Percentiles rank a stretch among this genome's conserved stretches.
Conservation (phyloP, 371 early-diverging fungal species). For the Catenaria anguillulae region DNA sequence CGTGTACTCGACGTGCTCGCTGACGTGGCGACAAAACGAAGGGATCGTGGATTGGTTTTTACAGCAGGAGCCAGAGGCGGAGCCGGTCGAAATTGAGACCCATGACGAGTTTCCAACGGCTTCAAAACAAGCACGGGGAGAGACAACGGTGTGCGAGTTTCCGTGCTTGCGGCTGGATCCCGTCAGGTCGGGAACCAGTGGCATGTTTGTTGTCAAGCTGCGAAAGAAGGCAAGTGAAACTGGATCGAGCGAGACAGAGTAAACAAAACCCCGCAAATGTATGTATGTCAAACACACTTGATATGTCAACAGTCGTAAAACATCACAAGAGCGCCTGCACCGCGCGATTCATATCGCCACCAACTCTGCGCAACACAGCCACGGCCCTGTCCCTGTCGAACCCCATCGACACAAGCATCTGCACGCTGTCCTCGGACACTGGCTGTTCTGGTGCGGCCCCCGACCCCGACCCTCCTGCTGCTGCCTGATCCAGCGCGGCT, state of each 20-base stretch:
- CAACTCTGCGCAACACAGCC: not conserved
- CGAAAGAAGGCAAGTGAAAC: constrained; percentile 86
- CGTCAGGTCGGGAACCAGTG: constrained; percentile 94
- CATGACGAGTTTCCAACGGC: not conserved
- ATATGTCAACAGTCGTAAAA: too few species aligned
- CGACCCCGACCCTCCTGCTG: not conserved
- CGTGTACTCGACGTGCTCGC: constrained; percentile 58
- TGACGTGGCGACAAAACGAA: constrained; percentile 53
- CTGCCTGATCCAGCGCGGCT: not conserved
- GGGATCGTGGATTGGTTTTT: constrained; percentile 37
- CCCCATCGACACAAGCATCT: not conserved
- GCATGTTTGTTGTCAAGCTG: constrained; percentile 93
- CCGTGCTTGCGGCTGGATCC: constrained; percentile 90
- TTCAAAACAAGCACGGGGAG: too few species aligned
- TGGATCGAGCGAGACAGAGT: too few species aligned
- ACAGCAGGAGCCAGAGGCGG: constrained; percentile 7
- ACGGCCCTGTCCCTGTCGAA: not conserved
- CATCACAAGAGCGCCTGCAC: not conserved
- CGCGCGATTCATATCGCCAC: not conserved
- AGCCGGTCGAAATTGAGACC: constrained; percentile 45
- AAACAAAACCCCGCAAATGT: too few species aligned
- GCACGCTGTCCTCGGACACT: not conserved
- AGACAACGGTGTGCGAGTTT: too few species aligned
- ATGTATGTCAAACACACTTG: too few species aligned
- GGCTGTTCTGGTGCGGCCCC: not conserved